Evolutionary conservation across 768 basidiomycete genomes (phyloP).

Genomic region (Favolaschia claudopus): DNA sequence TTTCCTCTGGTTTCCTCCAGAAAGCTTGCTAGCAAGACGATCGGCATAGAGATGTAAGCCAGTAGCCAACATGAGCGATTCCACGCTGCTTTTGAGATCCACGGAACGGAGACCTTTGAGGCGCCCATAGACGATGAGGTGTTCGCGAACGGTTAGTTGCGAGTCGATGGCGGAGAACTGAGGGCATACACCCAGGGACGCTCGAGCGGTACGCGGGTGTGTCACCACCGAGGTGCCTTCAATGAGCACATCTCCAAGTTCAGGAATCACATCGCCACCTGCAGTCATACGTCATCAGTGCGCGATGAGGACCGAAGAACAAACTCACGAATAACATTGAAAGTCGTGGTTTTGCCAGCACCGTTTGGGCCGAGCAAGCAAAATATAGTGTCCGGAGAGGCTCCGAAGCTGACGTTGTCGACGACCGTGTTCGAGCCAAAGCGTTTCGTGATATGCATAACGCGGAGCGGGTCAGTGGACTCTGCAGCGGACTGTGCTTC

Average conservation of each 20-base stretch:
- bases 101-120: slow-evolving; percentile 69
- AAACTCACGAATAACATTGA: slow-evolving; percentile 78
- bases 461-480: slow-evolving; percentile 66
- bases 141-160: slow-evolving; percentile 80
- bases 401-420: slow-evolving; percentile 76
- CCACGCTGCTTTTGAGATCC: slow-evolving; percentile 61
- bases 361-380: slow-evolving; percentile 84
- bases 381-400: slow-evolving; percentile 67
- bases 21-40: slow-evolving; percentile 75
- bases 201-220: slow-evolving; percentile 68
- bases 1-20: slow-evolving; percentile 84
- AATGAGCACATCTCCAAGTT: slow-evolving; percentile 74
- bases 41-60: slow-evolving; percentile 68
- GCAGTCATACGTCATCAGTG: neutral
- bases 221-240: slow-evolving; percentile 69
- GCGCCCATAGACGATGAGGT: slow-evolving; percentile 73
- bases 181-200: slow-evolving; percentile 81
- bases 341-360: slow-evolving; percentile 84
- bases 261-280: slow-evolving; percentile 76
- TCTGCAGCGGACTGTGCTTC: slow-evolving; percentile 58
- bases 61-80: slow-evolving; percentile 64
- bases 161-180: slow-evolving; percentile 86
- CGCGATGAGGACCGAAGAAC: neutral
- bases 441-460: slow-evolving; percentile 68
- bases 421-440: slow-evolving; percentile 67